These are phyloP conservation scores for Halophytophthora batemanensis DNA, from an alignment of 352 stramenopile species.

Conservation along the genomic window DNA sequence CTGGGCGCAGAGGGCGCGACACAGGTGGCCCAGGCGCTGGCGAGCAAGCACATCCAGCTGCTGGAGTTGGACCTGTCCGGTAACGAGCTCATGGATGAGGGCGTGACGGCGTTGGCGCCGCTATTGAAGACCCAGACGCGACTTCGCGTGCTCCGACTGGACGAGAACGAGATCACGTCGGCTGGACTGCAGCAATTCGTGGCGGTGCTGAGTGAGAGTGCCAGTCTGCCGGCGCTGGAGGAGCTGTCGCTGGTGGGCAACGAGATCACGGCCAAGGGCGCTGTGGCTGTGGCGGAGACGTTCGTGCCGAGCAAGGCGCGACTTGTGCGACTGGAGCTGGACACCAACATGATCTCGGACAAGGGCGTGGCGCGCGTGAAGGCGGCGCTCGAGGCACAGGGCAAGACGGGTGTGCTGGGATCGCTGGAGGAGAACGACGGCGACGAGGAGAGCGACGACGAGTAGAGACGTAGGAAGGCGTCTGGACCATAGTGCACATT, in stretches of 20 bases:
- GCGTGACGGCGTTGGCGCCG: conserved; percentile 52
- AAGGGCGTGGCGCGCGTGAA: conserved; percentile 50
- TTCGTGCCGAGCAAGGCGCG: conserved; percentile 40
- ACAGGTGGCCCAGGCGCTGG: conserved; percentile 66
- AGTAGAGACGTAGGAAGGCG: conserved; percentile 8
- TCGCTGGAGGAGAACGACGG: conserved; percentile 84
- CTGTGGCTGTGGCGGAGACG: conserved; percentile 49
- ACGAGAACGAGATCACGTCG: conserved; percentile 84
- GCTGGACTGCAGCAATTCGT: conserved; percentile 41
- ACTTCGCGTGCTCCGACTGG: conserved; percentile 62
- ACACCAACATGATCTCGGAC: conserved; percentile 76
- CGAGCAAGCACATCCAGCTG: conserved; percentile 59
- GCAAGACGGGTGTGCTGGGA: conserved; percentile 55
- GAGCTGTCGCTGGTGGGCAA: conserved; percentile 67
- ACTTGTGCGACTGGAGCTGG: conserved; percentile 51
- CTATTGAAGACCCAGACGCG: conserved; percentile 52
- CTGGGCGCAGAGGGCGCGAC: conserved; percentile 76
- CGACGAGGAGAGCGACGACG: conserved; percentile 60
- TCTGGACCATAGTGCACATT: neutral
- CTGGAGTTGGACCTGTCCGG: conserved; percentile 86
- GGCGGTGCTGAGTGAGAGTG: conserved; percentile 14
- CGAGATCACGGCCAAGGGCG: conserved; percentile 74
- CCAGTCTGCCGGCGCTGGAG: conserved; percentile 35
- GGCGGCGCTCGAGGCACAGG: conserved; percentile 34
- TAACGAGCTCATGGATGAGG: conserved; percentile 84